Evolutionary conservation across 139 green algal genomes (phyloP), one percentile per base, ranked within the genome.

Genomic region (Chlamydomonas incerta): DNA sequence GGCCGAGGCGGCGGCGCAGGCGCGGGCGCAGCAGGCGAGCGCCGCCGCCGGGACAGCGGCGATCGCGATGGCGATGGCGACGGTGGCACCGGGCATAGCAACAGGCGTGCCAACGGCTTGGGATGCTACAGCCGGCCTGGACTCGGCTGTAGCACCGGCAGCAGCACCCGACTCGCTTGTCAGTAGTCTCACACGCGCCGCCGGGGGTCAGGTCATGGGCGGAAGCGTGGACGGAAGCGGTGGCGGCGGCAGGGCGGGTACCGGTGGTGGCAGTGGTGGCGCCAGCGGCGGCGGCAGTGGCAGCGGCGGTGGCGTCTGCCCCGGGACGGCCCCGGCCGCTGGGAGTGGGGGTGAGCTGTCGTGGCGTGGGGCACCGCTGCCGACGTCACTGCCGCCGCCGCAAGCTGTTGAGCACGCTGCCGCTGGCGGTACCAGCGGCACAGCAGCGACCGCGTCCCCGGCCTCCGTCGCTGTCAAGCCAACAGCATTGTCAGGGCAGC

Each of bases 101-200:
- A n/a, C n/a, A n/a, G n/a, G n/a, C n/a, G n/a, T n/a, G n/a, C n/a
- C n/a, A n/a, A 9, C 41, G 41, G 41, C 41, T 13, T 50, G 41
- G 41, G 41, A 8, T 50, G 41, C 41, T 50, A 50, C 41, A 50
- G 41, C 41, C 41, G 5, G 5, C 5, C 41, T 13, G 6, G 68
- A 31, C 3, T 35, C 74, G 55, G 33, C 57, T 9, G 58, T 13
- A 37, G 58, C 74, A 33, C 24, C 29, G 35, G 29, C 24, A 35
- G 50, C 52, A 26, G 6, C 33, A 33, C 31, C 31, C 5, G 74
- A 55, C 24, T 82, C 74, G 33, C 37, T 72, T 28, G 0, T 72
- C 5, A 82, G 74, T 34, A 82, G 34, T 34, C 57, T 72, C 11
- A 82, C 74, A 2, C 52, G 74, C 74, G 35, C 20, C 52, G 74